Percentiles rank a stretch among this genome's conserved stretches.
Evolutionary conservation across 345 rosid species (phyloP).

Genomic region (Conringia planisiliqua): DNA sequence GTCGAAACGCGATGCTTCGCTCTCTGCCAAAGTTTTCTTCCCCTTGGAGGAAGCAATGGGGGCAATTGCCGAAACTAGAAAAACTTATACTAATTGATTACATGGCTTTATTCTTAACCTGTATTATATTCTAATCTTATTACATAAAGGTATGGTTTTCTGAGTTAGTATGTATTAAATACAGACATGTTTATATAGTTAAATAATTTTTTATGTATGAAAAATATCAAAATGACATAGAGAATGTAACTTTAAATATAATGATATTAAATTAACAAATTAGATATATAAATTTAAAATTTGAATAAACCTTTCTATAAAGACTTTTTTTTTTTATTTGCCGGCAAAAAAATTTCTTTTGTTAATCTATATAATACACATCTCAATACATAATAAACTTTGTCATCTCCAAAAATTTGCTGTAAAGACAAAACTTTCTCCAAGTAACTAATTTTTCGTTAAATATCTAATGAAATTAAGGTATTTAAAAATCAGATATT

Average conservation of each 20-base stretch:
- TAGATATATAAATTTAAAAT: neutral
- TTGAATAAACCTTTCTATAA: neutral
- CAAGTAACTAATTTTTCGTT: too few relatives aligned
- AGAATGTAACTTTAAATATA: neutral
- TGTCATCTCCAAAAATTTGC: neutral
- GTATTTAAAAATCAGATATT: neutral
- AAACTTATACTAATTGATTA: neutral
- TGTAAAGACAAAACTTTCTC: neutral
- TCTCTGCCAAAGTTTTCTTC: slow-evolving; percentile 14
- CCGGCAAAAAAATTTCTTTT: too few relatives aligned
- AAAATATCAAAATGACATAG: neutral
- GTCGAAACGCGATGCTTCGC: slow-evolving; percentile 7
- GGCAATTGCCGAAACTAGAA: slow-evolving; percentile 1
- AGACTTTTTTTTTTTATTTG: too few relatives aligned
- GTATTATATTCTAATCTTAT: neutral
- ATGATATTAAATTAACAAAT: neutral
- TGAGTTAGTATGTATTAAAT: too few relatives aligned
- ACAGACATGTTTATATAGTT: neutral
- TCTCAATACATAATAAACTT: neutral
- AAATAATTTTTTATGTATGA: neutral
- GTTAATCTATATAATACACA: too few relatives aligned
- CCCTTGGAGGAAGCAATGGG: slow-evolving; percentile 1
- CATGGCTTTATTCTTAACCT: neutral
- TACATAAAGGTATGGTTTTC: too few relatives aligned
- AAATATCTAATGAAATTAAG: too few relatives aligned